Percentiles rank a stretch among this genome's conserved stretches.
These are phyloP conservation scores for Fusarium drepaniforme DNA, from an alignment of 2,329 filamentous ascomycete species.

Conservation along the genomic window DNA sequence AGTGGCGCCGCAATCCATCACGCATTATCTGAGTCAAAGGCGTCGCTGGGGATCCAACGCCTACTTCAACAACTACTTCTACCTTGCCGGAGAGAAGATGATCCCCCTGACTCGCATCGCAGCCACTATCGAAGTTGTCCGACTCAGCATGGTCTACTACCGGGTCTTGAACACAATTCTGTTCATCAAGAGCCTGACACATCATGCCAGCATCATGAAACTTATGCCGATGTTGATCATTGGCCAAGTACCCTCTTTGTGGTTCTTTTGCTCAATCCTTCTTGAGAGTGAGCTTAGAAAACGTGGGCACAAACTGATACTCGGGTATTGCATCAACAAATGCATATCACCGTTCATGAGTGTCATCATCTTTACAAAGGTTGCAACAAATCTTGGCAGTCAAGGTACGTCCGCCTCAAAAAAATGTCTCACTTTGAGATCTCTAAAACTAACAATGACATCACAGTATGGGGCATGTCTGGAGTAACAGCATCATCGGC, in stretches of 20 bases:
- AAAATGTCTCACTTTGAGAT: not conserved
- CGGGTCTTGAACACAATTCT: slow-evolving; percentile 48
- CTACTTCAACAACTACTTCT: slow-evolving; percentile 53
- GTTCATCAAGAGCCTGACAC: slow-evolving; percentile 38
- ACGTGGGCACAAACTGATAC: slow-evolving; percentile 30
- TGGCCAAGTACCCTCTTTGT: slow-evolving; percentile 25
- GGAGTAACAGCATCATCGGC: slow-evolving; percentile 38
- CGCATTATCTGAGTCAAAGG: slow-evolving; percentile 49
- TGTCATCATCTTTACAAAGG: slow-evolving; percentile 42
- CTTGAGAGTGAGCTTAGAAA: slow-evolving; percentile 28
- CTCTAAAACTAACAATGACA: not conserved
- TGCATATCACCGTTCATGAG: slow-evolving; percentile 35
- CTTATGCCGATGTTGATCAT: slow-evolving; percentile 35
- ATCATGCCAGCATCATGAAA: slow-evolving; percentile 17
- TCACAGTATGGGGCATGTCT: slow-evolving; percentile 37
- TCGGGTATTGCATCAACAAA: slow-evolving; percentile 38
- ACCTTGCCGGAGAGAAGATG: slow-evolving; percentile 49
- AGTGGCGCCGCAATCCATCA: slow-evolving; percentile 49
- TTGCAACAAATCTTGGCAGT: slow-evolving; percentile 36
- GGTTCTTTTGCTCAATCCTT: slow-evolving; percentile 37
- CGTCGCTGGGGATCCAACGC: slow-evolving; percentile 51
- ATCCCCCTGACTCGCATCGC: slow-evolving; percentile 53
- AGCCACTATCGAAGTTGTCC: slow-evolving; percentile 46
- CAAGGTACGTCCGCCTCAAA: slow-evolving; percentile 17
- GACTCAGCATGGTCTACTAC: slow-evolving; percentile 50